Evolutionary conservation across 345 rosid genomes (phyloP), one percentile per base, ranked within the genome.

Genomic region (Citrus sp.): DNA sequence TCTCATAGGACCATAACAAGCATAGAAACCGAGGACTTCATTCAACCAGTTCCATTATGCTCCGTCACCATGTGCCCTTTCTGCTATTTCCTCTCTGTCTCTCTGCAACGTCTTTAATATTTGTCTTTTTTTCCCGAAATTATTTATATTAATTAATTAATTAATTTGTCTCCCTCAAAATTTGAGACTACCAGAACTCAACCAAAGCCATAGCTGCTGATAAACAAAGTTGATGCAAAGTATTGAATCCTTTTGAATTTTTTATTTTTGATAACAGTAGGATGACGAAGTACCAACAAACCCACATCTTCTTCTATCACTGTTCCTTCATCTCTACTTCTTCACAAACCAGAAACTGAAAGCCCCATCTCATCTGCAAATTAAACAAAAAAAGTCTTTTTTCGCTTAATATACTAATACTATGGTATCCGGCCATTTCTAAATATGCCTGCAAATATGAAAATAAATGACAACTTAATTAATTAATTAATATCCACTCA

Each of bases 271-370:
- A 77, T 73, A 67, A 55, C 77, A 86, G 19, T 60, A 28, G 9
- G 55, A 21, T 80, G 83, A 84, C 80, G 67, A 84, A 83, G 67
- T 75, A 16, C 74, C 86, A 90, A 85, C 97, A 85, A 84, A 87
- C 84, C 75, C 78, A 69, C 27, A 40, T 84, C 86, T 56, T 40
- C 64, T 77, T 30, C 83, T 54, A 76, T 85, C 88, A 34, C 82
- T 79, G 38, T 87, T 14, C 78, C 97, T 90, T 94, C 22, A 37
- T 89, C 80, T 85, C 87, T 49, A 89, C 88, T 90, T 78, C 82
- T 70, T 71, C 58, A 80, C 77, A 86, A 66, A 87, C 87, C 90
- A 73, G 72, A 88, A 74, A 76, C 77, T 71, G 89, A 91, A 87
- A 90, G 76, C 81, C 79, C 84, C 90, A 72, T 81, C 76, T 81